Evolutionary conservation across 139 green algal genomes (phyloP), one percentile per base, ranked within the genome.

Genomic region (Pseudopediastrum boryanum): DNA sequence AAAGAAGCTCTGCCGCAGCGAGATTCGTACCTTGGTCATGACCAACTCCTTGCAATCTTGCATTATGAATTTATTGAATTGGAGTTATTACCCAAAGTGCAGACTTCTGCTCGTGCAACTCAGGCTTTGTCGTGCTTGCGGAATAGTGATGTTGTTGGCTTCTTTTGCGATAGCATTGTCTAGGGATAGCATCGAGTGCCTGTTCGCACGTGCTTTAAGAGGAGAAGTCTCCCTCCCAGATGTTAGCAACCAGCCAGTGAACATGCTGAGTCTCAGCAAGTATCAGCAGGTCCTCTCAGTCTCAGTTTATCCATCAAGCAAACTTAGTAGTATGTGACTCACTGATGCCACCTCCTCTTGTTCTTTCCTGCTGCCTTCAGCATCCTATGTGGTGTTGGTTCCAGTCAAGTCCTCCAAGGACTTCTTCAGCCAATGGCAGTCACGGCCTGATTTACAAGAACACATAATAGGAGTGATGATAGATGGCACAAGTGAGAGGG

Each of bases 391-490:
- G 31, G 56, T 83, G 27, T 29, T 87, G 42, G 25, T 87, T 38
- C 51, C 72, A 23, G 76, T 79, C 12, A 59, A 54, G 7, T 13
- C 79, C 27, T 70, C 85, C 27, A 39, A 64, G 0, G 77, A 67
- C 23, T 81, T 85, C 39, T 50, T 88, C 56, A 43, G 50, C 31
- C 33, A 58, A 10, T 38, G 65, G 43, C 19, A 35, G 39, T 35
- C 13, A 8, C 38, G 63, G n/a, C 10, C 58, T 6, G n/a, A 39
- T 6, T 46, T 77, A n/a, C 38, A 50, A 31, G 2, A n/a, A 0
- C 44, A 41, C 19, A 43, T 85, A 21, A 48, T 43, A 9, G 84
- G 76, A 0, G 52, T 87, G 19, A 61, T 89, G 35, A n/a, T 84
- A 1, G 77, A 85, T 77, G 75, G 76, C 44, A 69, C 62, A 27